Base-by-base conservation (phyloP, 2,329 filamentous ascomycete genomes). In the Phyllachora maydis region DNA sequence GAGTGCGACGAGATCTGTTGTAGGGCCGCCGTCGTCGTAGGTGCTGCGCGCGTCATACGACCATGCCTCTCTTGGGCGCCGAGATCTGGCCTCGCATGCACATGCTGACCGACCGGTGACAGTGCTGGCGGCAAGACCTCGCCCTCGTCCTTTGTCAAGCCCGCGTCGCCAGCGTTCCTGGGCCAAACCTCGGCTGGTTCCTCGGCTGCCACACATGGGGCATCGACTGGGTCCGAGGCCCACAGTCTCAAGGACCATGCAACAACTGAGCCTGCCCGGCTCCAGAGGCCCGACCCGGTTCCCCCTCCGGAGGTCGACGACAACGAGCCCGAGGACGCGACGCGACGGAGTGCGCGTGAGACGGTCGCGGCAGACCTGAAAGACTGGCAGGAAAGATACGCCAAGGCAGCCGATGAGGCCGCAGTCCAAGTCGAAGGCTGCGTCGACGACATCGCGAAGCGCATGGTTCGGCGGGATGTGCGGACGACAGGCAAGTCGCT, bases 361-460 rank as follows among this genome's bases (percentile, higher is more conserved):
- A 65, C 64, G 31, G 76, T 95, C 19, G 59, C 69, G 2, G 63
- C 73, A 21, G 88, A 98, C 42, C 60, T 98, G 9, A 62, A 66
- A 33, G 60, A 62, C 26, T 98, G 88, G 85, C 76, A 93, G 46
- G 66, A 67, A 30, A 90, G 91, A 39, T 93, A 92, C 42, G 64
- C 76, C 14, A 67, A 71, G 29, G 82, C 82, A 7, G 79, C 79
- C 6, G 76, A 90, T 29, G 82, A 90, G 41, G 83, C 82, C 4
- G 62, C 62, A 4, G 40, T 42, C 11, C 64, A 88, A 31, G 79
- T 95, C 30, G 75, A 85, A 16, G 59, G 67, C 4, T 63, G 69
- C 17, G 50, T 74, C 11, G 53, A 60, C 17, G 70, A 77, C 27
- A 63, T 69, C 18, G 42, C 54, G 9, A 46, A 49, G 28, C 49